Evolutionary conservation across 257 asterid genomes (phyloP).

Genomic region (Gynochthodes officinalis): DNA sequence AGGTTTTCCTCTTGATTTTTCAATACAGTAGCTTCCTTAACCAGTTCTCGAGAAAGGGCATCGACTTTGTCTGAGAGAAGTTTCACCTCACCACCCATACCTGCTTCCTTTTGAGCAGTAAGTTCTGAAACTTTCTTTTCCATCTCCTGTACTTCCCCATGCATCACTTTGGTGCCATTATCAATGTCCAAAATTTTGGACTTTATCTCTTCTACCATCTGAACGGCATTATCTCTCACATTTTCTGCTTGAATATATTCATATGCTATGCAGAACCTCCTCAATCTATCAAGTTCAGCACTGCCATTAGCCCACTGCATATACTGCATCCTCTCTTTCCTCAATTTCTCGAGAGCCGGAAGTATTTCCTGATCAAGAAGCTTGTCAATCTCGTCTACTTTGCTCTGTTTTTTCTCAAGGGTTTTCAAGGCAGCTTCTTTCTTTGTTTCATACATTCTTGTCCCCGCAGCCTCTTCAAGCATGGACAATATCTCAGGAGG

Average conservation of each 20-base stretch:
- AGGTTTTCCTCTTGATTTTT: constrained; percentile 73
- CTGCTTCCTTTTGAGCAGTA: constrained; percentile 71
- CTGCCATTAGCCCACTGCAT: constrained; percentile 99
- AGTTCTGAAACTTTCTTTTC: constrained; percentile 59
- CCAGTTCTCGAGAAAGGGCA: constrained; percentile 70
- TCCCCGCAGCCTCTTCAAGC: constrained; percentile 99
- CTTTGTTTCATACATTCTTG: constrained; percentile 98
- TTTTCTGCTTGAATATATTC: constrained; percentile 86
- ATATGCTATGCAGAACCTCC: constrained; percentile 87
- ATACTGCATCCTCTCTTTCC: constrained; percentile 93
- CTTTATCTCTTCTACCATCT: constrained; percentile 57
- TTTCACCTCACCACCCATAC: constrained; percentile 90
- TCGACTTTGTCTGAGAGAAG: constrained; percentile 72
- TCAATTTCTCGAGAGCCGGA: constrained; percentile 86
- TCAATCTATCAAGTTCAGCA: constrained; percentile 88
- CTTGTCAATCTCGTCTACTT: constrained; percentile 93
- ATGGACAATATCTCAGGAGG: constrained; percentile 96
- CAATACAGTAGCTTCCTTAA: constrained; percentile 66
- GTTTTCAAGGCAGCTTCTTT: constrained; percentile 97
- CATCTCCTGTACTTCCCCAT: constrained; percentile 57
- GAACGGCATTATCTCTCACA: constrained; percentile 64
- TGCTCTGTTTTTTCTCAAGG: constrained; percentile 95
- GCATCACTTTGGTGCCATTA: constrained; percentile 47
- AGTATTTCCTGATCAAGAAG: constrained; percentile 98
- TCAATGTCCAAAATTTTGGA: constrained; percentile 61